These are phyloP conservation scores for Salix arbutifolia DNA, from an alignment of 345 rosid genomes.

Conservation along the genomic window DNA sequence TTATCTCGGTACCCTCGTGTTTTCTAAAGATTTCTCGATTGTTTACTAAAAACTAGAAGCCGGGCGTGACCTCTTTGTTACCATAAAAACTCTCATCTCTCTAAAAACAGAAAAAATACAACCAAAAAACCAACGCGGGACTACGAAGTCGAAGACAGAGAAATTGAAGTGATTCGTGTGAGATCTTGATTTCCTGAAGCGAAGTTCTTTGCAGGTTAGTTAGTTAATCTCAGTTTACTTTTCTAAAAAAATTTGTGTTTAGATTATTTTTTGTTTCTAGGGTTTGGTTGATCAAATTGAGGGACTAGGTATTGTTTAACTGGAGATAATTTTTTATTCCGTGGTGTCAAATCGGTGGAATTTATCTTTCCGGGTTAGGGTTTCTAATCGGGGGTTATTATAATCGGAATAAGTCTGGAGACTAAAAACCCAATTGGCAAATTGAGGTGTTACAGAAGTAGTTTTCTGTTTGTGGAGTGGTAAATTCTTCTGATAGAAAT, in stretches of 20 bases:
- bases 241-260: background rate
- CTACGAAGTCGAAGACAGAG: background rate
- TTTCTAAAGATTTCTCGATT: background rate
- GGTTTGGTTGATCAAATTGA: background rate
- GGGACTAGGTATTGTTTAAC: background rate
- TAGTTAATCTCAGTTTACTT: background rate
- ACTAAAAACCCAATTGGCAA: background rate
- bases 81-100: background rate
- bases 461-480: background rate
- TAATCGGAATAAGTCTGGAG: background rate
- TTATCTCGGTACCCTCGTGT: background rate
- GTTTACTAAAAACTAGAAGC: background rate
- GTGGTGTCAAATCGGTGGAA: background rate
- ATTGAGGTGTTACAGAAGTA: background rate
- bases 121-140: background rate
- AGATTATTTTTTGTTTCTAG: background rate
- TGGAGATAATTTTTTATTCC: background rate
- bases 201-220: slow-evolving; percentile 1
- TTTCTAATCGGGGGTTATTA: background rate
- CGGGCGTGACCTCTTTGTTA: background rate
- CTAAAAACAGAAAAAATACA: background rate
- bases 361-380: background rate
- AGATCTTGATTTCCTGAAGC: background rate
- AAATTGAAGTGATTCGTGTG: background rate
- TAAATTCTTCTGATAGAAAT: background rate